A percentile compares a stretch with the other conserved stretches of the same genome.
phyloP scores from a whole-genome alignment of 2,329 filamentous ascomycete genomes.

The Trichoderma hamatum region DNA sequence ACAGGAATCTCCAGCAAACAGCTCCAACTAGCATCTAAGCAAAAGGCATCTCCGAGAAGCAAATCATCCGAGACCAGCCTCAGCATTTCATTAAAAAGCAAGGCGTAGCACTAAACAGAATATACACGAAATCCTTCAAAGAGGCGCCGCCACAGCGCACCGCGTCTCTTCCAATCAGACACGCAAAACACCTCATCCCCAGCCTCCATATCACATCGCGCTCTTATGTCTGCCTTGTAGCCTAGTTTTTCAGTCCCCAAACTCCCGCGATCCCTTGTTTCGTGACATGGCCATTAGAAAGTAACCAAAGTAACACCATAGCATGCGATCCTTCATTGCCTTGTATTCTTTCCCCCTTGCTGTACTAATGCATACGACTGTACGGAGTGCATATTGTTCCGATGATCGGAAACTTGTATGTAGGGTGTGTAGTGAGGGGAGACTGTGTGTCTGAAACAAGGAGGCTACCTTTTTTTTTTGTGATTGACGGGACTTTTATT shows the following conservation, averaged over 20 bases:
- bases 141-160: slow-evolving; percentile 16
- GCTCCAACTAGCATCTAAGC: not conserved
- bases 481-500: not conserved
- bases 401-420: slow-evolving; percentile 1
- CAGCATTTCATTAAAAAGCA: not conserved
- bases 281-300: not conserved
- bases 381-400: not conserved
- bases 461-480: not conserved
- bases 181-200: not conserved
- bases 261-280: not conserved
- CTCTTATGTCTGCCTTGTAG: slow-evolving; percentile 9
- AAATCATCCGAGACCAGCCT: not conserved
- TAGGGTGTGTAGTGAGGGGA: not conserved
- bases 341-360: not conserved
- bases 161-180: slow-evolving; percentile 4
- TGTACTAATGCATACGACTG: not conserved
- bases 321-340: not conserved
- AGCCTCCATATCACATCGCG: not conserved
- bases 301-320: not conserved
- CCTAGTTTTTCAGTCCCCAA: not conserved
- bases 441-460: not conserved
- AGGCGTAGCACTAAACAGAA: not conserved
- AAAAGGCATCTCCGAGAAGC: not conserved
- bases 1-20: not conserved
- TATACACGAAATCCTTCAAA: slow-evolving; percentile 3